A percentile compares a stretch with the other conserved stretches of the same genome.
These are phyloP conservation scores for Albugo candida DNA, from an alignment of 352 stramenopile species.

Conservation along the genomic window DNA sequence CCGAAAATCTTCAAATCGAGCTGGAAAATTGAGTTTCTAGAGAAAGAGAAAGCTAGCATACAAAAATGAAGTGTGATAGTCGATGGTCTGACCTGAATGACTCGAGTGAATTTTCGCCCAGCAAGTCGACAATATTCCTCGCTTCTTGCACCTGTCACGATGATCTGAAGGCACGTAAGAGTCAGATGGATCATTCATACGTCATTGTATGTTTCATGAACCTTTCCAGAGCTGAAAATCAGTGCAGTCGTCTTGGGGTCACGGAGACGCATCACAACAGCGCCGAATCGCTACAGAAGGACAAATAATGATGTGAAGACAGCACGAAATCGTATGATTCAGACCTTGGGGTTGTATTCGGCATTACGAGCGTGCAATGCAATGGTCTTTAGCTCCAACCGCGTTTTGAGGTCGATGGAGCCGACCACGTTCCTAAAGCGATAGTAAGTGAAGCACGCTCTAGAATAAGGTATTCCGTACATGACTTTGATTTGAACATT, in stretches of 20 bases:
- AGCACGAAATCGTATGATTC: not conserved
- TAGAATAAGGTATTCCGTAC: too few relatives aligned
- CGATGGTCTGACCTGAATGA: constrained; percentile 35
- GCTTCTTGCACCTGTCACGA: constrained; percentile 69
- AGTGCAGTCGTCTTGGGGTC: constrained; percentile 95
- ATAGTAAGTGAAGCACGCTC: not conserved
- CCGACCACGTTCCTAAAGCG: constrained; percentile 81
- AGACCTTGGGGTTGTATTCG: constrained; percentile 98
- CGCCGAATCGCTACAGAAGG: constrained; percentile 77
- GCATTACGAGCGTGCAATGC: constrained; percentile 94
- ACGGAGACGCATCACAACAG: constrained; percentile 89
- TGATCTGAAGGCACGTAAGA: constrained; percentile 24
- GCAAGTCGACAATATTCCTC: constrained; percentile 68
- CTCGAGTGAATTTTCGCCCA: constrained; percentile 67
- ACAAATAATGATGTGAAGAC: not conserved
- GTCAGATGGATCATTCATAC: not conserved
- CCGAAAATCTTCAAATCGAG: constrained; percentile 78
- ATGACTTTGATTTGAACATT: too few relatives aligned
- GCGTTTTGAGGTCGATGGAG: constrained; percentile 89
- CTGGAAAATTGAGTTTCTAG: constrained; percentile 79
- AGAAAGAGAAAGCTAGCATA: not conserved
- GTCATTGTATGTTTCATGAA: constrained; percentile 8
- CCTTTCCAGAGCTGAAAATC: constrained; percentile 94
- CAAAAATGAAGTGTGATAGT: not conserved
- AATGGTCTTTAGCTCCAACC: constrained; percentile 94